Evolutionary conservation across 2,329 filamentous ascomycete species (phyloP).

Genomic region (Bipolaris cookei): DNA sequence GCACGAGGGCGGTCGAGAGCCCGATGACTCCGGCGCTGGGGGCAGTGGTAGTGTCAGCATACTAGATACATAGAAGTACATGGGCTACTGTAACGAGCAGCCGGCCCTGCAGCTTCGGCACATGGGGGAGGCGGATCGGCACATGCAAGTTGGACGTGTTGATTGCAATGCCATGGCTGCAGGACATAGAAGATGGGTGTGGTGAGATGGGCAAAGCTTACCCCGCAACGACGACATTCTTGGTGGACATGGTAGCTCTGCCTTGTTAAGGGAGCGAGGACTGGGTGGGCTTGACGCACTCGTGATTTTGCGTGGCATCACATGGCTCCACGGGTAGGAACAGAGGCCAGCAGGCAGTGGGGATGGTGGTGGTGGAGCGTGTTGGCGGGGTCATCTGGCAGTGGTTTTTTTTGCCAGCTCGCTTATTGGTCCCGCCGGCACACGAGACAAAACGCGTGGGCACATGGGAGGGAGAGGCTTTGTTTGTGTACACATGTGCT

Average conservation of each 20-base stretch:
- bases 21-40: conserved; percentile 69
- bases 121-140: neutral
- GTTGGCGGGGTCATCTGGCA: conserved; percentile 20
- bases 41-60: conserved; percentile 12
- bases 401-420: conserved; percentile 11
- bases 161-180: neutral
- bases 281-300: conserved; percentile 11
- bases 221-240: conserved; percentile 58
- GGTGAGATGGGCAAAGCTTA: conserved; percentile 33
- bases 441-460: conserved; percentile 33
- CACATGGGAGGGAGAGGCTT: conserved; percentile 21
- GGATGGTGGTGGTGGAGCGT: neutral
- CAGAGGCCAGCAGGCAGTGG: neutral
- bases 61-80: neutral
- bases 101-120: neutral
- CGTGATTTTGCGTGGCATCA: neutral
- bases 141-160: neutral
- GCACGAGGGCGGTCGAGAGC: conserved; percentile 67
- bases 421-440: conserved; percentile 23
- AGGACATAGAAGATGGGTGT: neutral
- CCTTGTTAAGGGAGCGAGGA: neutral
- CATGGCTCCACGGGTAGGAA: neutral
- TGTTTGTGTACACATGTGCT: conserved; percentile 20
- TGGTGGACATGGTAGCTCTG: conserved; percentile 16
- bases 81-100: neutral